Conservation (phyloP, 1,284 basidiomycete species). For the Boletus hoseneyae region DNA sequence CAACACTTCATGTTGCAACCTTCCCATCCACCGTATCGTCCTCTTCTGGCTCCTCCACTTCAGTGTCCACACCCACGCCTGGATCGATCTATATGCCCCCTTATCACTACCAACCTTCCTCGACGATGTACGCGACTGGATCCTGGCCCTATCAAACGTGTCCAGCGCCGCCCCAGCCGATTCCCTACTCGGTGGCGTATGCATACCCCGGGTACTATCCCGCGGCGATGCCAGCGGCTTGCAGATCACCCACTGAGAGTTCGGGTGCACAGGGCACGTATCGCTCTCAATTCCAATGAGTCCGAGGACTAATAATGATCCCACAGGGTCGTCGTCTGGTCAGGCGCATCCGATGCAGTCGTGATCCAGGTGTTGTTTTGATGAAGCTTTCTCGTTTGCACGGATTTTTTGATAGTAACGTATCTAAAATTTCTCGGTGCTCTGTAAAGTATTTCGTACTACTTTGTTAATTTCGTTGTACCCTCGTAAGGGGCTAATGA, state of each 20-base stretch:
- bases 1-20: constrained; percentile 33
- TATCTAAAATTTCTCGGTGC: constrained; percentile 5
- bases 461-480: constrained; percentile 8
- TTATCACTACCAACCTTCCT: constrained; percentile 24
- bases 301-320: constrained; percentile 22
- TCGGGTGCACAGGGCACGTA: constrained; percentile 26
- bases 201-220: constrained; percentile 20
- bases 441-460: constrained; percentile 23
- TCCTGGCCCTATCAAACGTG: constrained; percentile 34
- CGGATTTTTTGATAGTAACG: constrained; percentile 11
- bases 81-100: constrained; percentile 21
- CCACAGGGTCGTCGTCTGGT: constrained; percentile 22
- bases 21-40: constrained; percentile 34
- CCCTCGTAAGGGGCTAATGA: neutral
- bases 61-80: constrained; percentile 21
- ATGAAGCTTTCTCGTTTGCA: constrained; percentile 3
- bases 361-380: constrained; percentile 8
- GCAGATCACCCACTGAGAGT: constrained; percentile 16
- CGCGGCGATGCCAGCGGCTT: constrained; percentile 10
- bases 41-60: constrained; percentile 23
- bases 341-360: constrained; percentile 15
- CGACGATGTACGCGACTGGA: constrained; percentile 26
- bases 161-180: constrained; percentile 14
- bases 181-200: constrained; percentile 22
- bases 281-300: constrained; percentile 35